Evolutionary conservation across 306 rosid species (phyloP).

Genomic region (Hippophae tibetana): DNA sequence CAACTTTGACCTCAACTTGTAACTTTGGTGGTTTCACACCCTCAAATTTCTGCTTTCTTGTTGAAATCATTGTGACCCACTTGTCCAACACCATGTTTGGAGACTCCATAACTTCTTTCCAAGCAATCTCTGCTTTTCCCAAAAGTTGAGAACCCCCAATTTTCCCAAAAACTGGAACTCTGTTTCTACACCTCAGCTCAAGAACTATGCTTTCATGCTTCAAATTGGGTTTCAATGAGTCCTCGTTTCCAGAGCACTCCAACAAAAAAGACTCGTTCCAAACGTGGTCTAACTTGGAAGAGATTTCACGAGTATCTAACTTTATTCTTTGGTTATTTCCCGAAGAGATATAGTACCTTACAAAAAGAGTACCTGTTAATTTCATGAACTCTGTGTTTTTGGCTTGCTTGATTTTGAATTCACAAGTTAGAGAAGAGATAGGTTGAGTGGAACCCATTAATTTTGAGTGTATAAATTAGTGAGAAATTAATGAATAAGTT

Average conservation of each 20-base stretch:
- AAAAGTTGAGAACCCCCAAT: conserved; percentile 50
- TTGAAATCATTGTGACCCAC: conserved; percentile 50
- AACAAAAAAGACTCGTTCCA: conserved; percentile 64
- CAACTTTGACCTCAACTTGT: conserved; percentile 41
- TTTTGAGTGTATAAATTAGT: not conserved
- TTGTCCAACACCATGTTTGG: conserved; percentile 47
- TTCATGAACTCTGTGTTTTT: conserved; percentile 27
- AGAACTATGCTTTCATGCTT: conserved; percentile 44
- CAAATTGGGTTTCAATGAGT: conserved; percentile 34
- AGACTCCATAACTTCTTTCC: conserved; percentile 52
- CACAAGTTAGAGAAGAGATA: conserved; percentile 36
- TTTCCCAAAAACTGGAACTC: conserved; percentile 22
- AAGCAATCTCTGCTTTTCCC: conserved; percentile 56
- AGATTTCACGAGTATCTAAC: conserved; percentile 37
- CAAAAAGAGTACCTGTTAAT: conserved; percentile 34
- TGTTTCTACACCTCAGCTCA: conserved; percentile 57
- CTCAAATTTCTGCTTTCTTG: conserved; percentile 7
- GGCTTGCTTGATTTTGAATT: conserved; percentile 53
- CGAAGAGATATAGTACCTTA: conserved; percentile 45
- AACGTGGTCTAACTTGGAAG: conserved; percentile 26
- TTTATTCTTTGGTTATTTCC: conserved; percentile 35
- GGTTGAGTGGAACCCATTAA: conserved; percentile 18
- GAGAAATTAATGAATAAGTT: conserved; percentile 8
- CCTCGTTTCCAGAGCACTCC: conserved; percentile 49
- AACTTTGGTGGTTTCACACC: conserved; percentile 26